A percentile compares a stretch with the other conserved stretches of the same genome.
Conservation (phyloP, 257 asterid species). For the Solanum okadae region DNA sequence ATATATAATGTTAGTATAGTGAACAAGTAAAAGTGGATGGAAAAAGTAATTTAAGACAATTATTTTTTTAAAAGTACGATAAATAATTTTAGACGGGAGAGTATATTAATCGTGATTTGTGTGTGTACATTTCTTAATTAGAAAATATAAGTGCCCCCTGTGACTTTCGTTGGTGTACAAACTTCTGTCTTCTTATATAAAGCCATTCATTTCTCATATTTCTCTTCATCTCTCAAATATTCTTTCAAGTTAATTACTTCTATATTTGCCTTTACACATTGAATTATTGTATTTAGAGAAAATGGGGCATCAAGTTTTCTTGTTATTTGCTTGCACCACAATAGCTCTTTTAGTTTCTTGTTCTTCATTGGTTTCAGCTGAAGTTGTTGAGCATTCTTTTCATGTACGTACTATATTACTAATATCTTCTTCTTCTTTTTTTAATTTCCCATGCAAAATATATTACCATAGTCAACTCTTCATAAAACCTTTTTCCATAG, state of each 20-base stretch:
- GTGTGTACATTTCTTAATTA: background rate
- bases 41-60: fast-evolving
- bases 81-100: background rate
- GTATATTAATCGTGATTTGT: background rate
- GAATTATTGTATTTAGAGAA: background rate
- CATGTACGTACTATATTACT: background rate
- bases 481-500: background rate
- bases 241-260: background rate
- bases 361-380: background rate
- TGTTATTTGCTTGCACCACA: background rate
- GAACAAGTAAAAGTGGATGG: too few relatives aligned
- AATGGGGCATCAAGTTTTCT: background rate
- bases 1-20: background rate
- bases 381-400: constrained; percentile 5
- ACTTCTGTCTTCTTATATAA: background rate
- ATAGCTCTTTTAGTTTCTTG: background rate
- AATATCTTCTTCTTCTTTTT: background rate
- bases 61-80: background rate
- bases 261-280: background rate
- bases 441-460: background rate
- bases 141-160: background rate
- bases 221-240: background rate
- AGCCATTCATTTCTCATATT: background rate
- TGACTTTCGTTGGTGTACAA: background rate
- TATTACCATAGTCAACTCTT: background rate